Conservation (phyloP, 2,329 filamentous ascomycete genomes). For the Neurospora crassa region DNA sequence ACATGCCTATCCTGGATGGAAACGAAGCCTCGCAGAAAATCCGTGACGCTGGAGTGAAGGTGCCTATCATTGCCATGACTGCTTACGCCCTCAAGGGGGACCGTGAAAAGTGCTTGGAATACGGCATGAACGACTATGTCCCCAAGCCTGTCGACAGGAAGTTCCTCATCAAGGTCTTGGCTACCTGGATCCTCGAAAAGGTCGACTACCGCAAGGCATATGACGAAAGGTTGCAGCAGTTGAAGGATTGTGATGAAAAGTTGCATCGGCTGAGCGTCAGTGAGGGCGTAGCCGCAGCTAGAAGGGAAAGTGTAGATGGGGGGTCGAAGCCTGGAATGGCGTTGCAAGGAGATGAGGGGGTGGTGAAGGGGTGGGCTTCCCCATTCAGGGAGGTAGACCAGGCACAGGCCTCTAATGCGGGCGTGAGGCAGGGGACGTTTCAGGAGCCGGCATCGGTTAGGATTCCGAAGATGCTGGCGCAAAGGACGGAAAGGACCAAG, state of each 20-base stretch:
- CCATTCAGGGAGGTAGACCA: not conserved
- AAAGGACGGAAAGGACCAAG: not conserved
- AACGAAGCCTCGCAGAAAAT: conserved; percentile 40
- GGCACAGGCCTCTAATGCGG: not conserved
- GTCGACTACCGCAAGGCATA: conserved; percentile 10
- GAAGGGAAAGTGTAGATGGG: not conserved
- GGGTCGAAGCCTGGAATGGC: not conserved
- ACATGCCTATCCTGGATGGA: conserved; percentile 51
- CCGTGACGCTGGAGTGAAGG: conserved; percentile 25
- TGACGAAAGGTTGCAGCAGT: conserved; percentile 3
- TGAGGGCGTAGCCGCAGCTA: not conserved
- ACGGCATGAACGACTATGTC: conserved; percentile 48
- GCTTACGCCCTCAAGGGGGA: conserved; percentile 48
- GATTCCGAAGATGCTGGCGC: not conserved
- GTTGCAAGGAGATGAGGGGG: not conserved
- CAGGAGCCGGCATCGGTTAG: not conserved
- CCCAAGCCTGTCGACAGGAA: conserved; percentile 25
- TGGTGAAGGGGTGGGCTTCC: not conserved
- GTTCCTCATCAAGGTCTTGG: conserved; percentile 10
- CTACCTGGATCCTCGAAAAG: conserved; percentile 6
- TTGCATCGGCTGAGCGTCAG: not conserved
- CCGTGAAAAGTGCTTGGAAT: conserved; percentile 40
- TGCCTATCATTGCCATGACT: conserved; percentile 39
- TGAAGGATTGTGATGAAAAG: not conserved
- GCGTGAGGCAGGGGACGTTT: not conserved